Evolutionary conservation across 2,329 filamentous ascomycete genomes (phyloP), one percentile per base, ranked within the genome.

Genomic region (Ascochyta fabae): DNA sequence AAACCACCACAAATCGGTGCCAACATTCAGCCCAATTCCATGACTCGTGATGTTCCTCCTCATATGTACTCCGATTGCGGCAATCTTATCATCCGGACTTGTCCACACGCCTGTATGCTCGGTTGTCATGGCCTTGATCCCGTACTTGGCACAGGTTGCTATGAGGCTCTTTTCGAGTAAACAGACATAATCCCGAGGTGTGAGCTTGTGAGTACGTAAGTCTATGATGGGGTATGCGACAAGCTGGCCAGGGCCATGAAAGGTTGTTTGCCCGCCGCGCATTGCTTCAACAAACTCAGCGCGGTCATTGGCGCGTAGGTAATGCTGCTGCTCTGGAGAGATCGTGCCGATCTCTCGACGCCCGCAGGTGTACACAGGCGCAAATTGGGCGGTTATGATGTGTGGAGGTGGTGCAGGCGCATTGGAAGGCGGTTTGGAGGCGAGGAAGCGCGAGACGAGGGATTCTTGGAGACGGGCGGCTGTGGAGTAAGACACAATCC

Each of bases 211-310:
- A 10, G 84, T 81, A 50, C 85, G 86, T 53, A 98, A 83, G 74
- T 96, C 92, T n/a, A 96, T 74, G 46, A 97, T 86, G 3, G 94
- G 92, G 80, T 96, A 99, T n/a, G 93, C 86, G 33, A 97, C 90
- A 44, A 96, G 78, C 74, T 99, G 95, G 0, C 94, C 94, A 0
- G 94, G 95, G 0, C 94, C 95, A 73, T 99, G 95, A 79, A 96
- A 98, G 3, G 95, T 98, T 0, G 91, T 93, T 62, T 96, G 87
- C 0, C 95, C 95, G 58, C 95, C 95, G 50, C 95, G 87, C n/a
- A 87, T 84, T 13, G 91, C 89, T 66, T 87, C 83, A 39, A 85
- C 76, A 65, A 95, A 86, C n/a, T 84, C 79, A 3, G 88, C 89
- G 24, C 72, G 65, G 33, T 78, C 78, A 29, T 72, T 55, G 29